Evolutionary conservation across 345 rosid species (phyloP).

Genomic region (Xanthoceras sorbifolium): DNA sequence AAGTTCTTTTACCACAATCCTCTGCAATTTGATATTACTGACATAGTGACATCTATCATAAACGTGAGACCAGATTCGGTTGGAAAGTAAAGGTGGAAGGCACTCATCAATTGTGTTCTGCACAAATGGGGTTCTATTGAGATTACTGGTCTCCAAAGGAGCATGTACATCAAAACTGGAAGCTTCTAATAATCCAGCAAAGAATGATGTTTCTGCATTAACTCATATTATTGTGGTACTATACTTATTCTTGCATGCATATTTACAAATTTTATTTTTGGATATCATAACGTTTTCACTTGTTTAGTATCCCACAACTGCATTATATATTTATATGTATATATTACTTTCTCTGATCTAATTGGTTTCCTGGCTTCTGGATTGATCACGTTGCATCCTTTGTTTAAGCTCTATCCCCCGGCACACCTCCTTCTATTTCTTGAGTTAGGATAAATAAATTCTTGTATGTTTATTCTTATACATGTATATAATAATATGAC

Average conservation of each 20-base stretch:
- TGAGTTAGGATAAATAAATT: background rate
- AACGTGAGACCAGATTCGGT: conserved; percentile 59
- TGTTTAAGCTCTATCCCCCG: background rate
- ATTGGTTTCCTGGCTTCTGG: background rate
- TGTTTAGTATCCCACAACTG: background rate
- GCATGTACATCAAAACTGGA: conserved; percentile 31
- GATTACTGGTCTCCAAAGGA: conserved; percentile 73
- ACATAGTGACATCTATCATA: conserved; percentile 22
- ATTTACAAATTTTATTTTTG: background rate
- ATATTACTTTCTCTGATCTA: background rate
- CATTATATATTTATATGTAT: background rate
- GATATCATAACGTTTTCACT: background rate
- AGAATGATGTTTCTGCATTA: conserved; percentile 53
- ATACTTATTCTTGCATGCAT: conserved; percentile 15
- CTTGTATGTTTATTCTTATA: background rate
- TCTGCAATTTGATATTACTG: conserved; percentile 11
- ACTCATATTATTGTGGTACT: conserved; percentile 96
- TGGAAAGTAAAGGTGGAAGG: conserved; percentile 88
- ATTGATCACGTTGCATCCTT: background rate
- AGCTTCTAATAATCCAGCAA: conserved; percentile 25
- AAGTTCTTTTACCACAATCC: background rate
- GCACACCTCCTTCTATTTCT: background rate
- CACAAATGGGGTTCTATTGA: conserved; percentile 87
- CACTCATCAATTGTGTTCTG: conserved; percentile 89
- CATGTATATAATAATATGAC: background rate